These are phyloP conservation scores for Rhinocladiella similis DNA, from an alignment of 2,329 filamentous ascomycete genomes.

Conservation along the genomic window DNA sequence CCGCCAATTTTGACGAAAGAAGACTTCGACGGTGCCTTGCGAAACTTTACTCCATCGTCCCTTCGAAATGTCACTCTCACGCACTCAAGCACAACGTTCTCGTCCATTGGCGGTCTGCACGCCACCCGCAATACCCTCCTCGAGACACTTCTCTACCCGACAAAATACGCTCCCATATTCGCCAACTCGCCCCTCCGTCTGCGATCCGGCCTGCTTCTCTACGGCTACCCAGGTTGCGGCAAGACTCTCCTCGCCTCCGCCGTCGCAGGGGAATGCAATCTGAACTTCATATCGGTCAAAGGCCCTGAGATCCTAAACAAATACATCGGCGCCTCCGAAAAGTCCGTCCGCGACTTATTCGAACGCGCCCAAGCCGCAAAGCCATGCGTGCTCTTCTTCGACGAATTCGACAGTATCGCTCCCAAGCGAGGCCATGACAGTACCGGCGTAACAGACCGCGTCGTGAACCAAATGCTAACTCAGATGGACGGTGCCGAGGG, in stretches of 20 bases:
- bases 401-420: constrained; percentile 97
- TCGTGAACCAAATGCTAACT: constrained; percentile 96
- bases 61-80: constrained; percentile 92
- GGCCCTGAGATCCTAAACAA: constrained; percentile 98
- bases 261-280: constrained; percentile 94
- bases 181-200: constrained; percentile 93
- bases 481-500: constrained; percentile 99
- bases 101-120: constrained; percentile 83
- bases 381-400: constrained; percentile 95
- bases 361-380: constrained; percentile 86
- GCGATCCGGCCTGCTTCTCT: constrained; percentile 86
- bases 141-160: constrained; percentile 94
- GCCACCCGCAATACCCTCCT: constrained; percentile 87
- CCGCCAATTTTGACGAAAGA: constrained; percentile 64
- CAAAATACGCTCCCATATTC: constrained; percentile 96
- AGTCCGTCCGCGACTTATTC: constrained; percentile 92
- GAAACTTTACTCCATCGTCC: constrained; percentile 92
- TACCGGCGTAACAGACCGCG: constrained; percentile 96
- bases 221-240: constrained; percentile 93
- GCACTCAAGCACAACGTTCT: constrained; percentile 87
- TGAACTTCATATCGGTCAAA: constrained; percentile 98
- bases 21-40: constrained; percentile 82
- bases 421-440: constrained; percentile 96
- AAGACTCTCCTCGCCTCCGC: constrained; percentile 95
- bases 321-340: constrained; percentile 97